phyloP scores from a whole-genome alignment of 2,329 filamentous ascomycete species.

The Conoideocrella luteorostrata region DNA sequence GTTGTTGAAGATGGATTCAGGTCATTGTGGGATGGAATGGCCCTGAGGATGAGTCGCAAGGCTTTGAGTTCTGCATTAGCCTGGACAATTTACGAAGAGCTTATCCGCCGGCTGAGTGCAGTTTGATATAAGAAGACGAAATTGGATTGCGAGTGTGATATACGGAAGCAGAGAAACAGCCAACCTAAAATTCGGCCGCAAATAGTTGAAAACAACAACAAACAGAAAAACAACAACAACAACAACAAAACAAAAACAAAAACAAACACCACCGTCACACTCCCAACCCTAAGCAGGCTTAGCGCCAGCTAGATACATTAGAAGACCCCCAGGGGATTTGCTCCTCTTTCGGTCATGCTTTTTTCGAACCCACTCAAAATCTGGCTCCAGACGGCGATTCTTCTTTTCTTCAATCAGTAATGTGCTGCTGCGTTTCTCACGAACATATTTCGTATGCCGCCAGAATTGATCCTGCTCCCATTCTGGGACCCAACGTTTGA shows the following conservation, averaged over 20 bases:
- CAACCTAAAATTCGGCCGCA: no score
- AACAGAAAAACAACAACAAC: no score
- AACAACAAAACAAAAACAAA: no score
- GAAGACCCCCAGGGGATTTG: conserved; percentile 44
- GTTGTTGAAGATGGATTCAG: conserved; percentile 71
- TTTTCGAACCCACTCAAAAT: conserved; percentile 53
- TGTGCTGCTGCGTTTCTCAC: conserved; percentile 45
- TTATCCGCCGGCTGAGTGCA: conserved; percentile 56
- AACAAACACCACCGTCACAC: no score
- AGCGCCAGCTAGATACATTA: conserved; percentile 53
- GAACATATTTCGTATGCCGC: conserved; percentile 60
- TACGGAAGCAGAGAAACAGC: no score
- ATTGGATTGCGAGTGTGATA: no score
- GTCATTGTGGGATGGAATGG: conserved; percentile 80
- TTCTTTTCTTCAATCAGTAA: conserved; percentile 42
- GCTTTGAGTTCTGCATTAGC: conserved; percentile 89
- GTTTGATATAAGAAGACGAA: no score
- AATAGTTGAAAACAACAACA: no score
- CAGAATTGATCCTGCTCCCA: conserved; percentile 67
- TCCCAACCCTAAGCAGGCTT: conserved; percentile 4
- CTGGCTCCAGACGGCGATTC: conserved; percentile 35
- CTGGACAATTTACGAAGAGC: conserved; percentile 95
- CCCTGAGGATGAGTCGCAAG: conserved; percentile 81
- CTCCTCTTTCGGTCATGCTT: conserved; percentile 47
- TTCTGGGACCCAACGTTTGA: conserved; percentile 67